phyloP scores from a whole-genome alignment of 1,284 basidiomycete genomes.

The Ceratobasidium sp. region DNA sequence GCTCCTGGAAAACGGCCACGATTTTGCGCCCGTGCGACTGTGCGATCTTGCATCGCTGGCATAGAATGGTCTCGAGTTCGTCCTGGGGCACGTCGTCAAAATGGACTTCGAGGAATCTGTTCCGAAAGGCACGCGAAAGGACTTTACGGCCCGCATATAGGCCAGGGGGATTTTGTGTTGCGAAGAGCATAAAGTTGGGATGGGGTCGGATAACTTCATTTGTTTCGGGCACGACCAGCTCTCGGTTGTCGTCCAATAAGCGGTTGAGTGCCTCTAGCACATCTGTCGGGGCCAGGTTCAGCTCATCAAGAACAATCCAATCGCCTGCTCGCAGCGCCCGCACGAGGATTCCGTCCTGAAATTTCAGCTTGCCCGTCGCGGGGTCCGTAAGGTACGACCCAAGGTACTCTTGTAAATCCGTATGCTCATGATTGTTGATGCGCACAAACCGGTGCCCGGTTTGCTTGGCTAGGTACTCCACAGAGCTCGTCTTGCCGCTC shows the following conservation, averaged over 20 bases:
- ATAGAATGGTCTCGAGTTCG: conserved; percentile 94
- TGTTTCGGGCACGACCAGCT: conserved; percentile 96
- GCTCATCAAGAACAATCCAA: conserved; percentile 98
- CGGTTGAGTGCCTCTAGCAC: conserved; percentile 98
- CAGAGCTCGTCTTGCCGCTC: conserved; percentile 96
- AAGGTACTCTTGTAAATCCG: conserved; percentile 98
- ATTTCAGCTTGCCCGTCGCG: conserved; percentile 90
- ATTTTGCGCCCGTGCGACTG: conserved; percentile 94
- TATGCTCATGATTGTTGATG: conserved; percentile 99
- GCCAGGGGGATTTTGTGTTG: conserved; percentile 98
- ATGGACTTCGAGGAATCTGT: conserved; percentile 98
- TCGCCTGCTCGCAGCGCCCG: conserved; percentile 92
- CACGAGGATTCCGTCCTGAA: conserved; percentile 94
- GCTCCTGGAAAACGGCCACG: conserved; percentile 91
- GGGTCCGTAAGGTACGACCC: conserved; percentile 97
- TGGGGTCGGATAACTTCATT: conserved; percentile 95
- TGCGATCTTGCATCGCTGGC: conserved; percentile 88
- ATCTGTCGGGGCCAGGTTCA: conserved; percentile 98
- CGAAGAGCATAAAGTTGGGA: conserved; percentile 97
- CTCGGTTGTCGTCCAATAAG: conserved; percentile 96
- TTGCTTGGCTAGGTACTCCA: conserved; percentile 93
- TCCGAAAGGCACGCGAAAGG: conserved; percentile 95
- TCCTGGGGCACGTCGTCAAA: conserved; percentile 97
- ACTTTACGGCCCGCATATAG: conserved; percentile 98
- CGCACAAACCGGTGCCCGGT: conserved; percentile 97